Conservation (phyloP, 2,329 filamentous ascomycete species). For the Fusarium sambucinum region DNA sequence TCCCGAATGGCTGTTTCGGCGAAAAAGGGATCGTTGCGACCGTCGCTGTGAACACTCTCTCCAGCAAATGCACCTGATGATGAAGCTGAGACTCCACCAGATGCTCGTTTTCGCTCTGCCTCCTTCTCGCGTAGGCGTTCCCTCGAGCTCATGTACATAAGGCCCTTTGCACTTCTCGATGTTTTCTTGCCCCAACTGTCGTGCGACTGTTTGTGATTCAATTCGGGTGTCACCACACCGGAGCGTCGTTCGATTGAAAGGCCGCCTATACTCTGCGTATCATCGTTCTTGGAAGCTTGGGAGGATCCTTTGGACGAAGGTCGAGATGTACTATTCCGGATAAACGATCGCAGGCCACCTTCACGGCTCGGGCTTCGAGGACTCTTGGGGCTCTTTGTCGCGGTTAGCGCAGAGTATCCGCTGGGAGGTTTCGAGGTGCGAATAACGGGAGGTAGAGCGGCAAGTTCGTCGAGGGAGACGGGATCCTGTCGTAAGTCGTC, state of each 20-base stretch:
- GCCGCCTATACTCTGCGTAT: constrained; percentile 72
- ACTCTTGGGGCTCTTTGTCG: constrained; percentile 63
- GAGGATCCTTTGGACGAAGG: constrained; percentile 70
- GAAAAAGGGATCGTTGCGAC: constrained; percentile 62
- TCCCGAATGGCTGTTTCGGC: constrained; percentile 68
- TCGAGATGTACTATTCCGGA: constrained; percentile 65
- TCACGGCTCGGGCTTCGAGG: constrained; percentile 66
- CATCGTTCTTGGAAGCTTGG: constrained; percentile 67
- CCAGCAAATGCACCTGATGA: constrained; percentile 54
- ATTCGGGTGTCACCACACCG: constrained; percentile 62
- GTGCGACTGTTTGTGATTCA: constrained; percentile 65
- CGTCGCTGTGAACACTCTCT: constrained; percentile 52
- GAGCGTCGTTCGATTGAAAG: constrained; percentile 70
- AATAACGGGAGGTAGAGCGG: constrained; percentile 77
- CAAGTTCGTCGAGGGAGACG: constrained; percentile 68
- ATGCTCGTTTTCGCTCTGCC: constrained; percentile 68
- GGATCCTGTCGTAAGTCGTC: constrained; percentile 62
- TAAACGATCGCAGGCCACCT: constrained; percentile 69
- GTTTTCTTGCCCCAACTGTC: constrained; percentile 74
- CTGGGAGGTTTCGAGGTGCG: constrained; percentile 85
- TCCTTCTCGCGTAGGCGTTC: constrained; percentile 74
- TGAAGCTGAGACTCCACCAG: constrained; percentile 39
- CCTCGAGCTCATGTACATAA: constrained; percentile 81
- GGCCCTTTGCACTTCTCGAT: constrained; percentile 64
- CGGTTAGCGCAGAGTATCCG: constrained; percentile 78